A percentile compares a stretch with the other conserved stretches of the same genome.
Evolutionary conservation across 345 rosid species (phyloP).

Genomic region (Eucalyptus marginata): DNA sequence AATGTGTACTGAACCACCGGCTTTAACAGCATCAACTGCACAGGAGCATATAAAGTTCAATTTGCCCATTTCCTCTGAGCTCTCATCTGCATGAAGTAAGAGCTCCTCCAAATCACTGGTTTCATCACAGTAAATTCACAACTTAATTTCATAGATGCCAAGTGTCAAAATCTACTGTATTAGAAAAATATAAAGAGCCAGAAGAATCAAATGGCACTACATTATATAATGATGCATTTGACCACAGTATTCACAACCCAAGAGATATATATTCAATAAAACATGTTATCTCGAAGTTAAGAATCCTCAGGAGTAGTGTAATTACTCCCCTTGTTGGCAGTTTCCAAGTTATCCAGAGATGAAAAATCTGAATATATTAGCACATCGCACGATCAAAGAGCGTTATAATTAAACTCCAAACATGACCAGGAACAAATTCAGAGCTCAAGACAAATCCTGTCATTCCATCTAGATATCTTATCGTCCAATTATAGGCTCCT

Average conservation of each 20-base stretch:
- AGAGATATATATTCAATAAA: neutral
- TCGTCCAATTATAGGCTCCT: constrained; percentile 76
- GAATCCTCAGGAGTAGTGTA: neutral
- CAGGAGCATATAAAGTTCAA: constrained; percentile 60
- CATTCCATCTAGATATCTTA: constrained; percentile 41
- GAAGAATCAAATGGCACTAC: neutral
- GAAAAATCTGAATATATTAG: constrained; percentile 58
- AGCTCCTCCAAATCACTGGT: constrained; percentile 12
- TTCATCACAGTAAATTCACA: neutral
- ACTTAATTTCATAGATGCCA: neutral
- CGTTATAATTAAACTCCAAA: constrained; percentile 34
- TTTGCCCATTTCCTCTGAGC: constrained; percentile 53
- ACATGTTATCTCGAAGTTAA: constrained; percentile 24
- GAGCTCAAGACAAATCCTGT: constrained; percentile 48
- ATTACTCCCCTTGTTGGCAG: constrained; percentile 7
- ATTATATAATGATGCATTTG: neutral
- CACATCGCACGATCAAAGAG: constrained; percentile 43
- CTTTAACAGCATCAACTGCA: constrained; percentile 46
- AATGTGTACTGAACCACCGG: constrained; percentile 73
- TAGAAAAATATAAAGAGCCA: neutral
- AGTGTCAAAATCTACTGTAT: neutral
- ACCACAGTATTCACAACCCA: neutral
- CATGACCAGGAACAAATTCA: constrained; percentile 37
- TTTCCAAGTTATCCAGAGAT: constrained; percentile 13
- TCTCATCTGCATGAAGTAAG: constrained; percentile 26